These are phyloP conservation scores for Termitomyces sp. DNA, from an alignment of 768 basidiomycete species.

Conservation along the genomic window DNA sequence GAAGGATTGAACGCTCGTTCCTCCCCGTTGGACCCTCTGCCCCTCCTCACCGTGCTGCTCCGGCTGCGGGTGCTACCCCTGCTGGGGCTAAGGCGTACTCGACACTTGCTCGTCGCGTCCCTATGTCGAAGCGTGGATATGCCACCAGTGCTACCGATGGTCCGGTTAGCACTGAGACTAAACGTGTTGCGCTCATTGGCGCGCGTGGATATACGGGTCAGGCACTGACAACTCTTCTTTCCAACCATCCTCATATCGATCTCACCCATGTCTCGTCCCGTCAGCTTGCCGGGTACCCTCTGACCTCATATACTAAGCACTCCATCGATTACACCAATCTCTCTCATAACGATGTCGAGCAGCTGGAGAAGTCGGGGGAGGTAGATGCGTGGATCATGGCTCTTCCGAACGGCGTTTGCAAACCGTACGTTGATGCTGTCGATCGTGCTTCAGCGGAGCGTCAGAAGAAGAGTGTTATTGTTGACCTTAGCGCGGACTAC, in stretches of 20 bases:
- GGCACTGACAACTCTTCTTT: constrained; percentile 80
- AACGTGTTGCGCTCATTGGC: constrained; percentile 91
- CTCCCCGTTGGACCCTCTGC: constrained; percentile 84
- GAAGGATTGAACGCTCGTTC: constrained; percentile 83
- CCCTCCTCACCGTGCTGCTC: constrained; percentile 45
- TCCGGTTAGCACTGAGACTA: constrained; percentile 52
- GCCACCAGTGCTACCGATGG: constrained; percentile 56
- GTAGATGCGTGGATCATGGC: constrained; percentile 99
- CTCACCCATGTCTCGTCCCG: constrained; percentile 97
- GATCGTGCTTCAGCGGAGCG: constrained; percentile 69
- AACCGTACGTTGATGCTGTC: constrained; percentile 94
- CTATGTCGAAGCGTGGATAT: constrained; percentile 67
- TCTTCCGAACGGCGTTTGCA: constrained; percentile 94
- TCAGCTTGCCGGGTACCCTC: constrained; percentile 78
- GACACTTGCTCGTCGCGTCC: constrained; percentile 48
- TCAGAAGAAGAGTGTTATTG: constrained; percentile 66
- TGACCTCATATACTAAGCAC: constrained; percentile 80
- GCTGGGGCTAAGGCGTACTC: constrained; percentile 54
- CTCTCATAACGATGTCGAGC: constrained; percentile 71
- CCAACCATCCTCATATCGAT: constrained; percentile 82
- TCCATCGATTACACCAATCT: constrained; percentile 78
- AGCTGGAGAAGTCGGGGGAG: constrained; percentile 84
- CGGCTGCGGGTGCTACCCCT: constrained; percentile 19
- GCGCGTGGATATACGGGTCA: constrained; percentile 96
- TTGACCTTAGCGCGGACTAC: constrained; percentile 94